Evolutionary conservation across 441 rosid species (phyloP).

Genomic region (Rhodomyrtus psidioides): DNA sequence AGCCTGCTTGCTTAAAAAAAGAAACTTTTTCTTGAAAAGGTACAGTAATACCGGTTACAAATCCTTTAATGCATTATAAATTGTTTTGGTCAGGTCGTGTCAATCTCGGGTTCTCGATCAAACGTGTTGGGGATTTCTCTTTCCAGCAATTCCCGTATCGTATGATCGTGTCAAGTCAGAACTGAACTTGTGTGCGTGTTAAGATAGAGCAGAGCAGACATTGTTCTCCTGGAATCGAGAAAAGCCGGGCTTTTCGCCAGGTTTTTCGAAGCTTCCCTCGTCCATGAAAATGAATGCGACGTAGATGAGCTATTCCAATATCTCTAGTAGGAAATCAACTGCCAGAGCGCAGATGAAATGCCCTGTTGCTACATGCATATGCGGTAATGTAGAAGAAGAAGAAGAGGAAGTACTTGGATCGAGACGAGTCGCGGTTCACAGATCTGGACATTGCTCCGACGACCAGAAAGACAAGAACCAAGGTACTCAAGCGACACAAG

Average conservation of each 20-base stretch:
- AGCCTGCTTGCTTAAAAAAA: not conserved
- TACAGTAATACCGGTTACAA: not conserved
- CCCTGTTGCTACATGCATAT: not conserved
- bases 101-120: not conserved
- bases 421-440: not conserved
- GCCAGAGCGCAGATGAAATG: not conserved
- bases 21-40: not conserved
- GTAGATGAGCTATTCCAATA: not conserved
- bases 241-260: not conserved
- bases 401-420: not conserved
- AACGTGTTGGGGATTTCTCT: not conserved
- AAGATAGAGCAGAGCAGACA: not conserved
- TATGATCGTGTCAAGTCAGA: not conserved
- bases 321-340: not conserved
- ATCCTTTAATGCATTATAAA: not conserved
- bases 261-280: not conserved
- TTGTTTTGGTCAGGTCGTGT: not conserved
- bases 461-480: not conserved
- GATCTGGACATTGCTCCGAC: not conserved
- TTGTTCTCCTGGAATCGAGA: not conserved
- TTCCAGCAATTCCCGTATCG: not conserved
- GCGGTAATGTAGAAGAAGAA: not conserved
- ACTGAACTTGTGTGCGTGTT: not conserved
- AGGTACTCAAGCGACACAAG: not conserved
- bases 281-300: not conserved